Conservation (phyloP, 2,329 filamentous ascomycete genomes). For the Penicillium nordicum region DNA sequence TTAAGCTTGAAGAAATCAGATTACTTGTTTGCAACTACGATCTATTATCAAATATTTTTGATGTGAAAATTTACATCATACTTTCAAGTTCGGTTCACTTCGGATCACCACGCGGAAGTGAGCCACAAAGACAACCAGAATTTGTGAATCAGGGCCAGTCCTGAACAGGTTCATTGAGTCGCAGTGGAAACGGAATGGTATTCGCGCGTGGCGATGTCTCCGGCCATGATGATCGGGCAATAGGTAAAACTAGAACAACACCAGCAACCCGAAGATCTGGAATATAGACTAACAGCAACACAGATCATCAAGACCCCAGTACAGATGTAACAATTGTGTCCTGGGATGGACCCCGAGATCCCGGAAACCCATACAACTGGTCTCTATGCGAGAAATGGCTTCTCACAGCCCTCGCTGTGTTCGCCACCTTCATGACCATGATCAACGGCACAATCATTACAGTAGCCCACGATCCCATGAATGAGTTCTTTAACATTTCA, state of each 20-base stretch:
- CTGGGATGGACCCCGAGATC: constrained; percentile 34
- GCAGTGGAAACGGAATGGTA: constrained; percentile 13
- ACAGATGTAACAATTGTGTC: constrained; percentile 18
- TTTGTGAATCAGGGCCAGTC: too few relatives aligned
- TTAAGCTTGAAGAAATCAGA: not conserved
- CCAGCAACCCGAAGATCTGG: not conserved
- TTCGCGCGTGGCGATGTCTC: constrained; percentile 23
- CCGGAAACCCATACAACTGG: constrained; percentile 41
- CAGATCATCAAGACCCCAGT: constrained; percentile 18
- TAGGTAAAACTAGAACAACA: constrained; percentile 11
- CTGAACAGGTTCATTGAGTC: not conserved
- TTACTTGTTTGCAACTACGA: not conserved
- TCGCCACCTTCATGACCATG: constrained; percentile 33
- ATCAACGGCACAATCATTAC: constrained; percentile 42
- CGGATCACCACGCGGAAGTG: not conserved
- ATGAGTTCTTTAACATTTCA: constrained; percentile 31
- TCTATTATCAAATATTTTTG: not conserved
- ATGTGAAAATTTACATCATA: constrained; percentile 17
- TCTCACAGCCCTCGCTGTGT: constrained; percentile 25
- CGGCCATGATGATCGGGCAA: constrained; percentile 17
- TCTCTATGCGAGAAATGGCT: constrained; percentile 36
- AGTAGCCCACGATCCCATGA: constrained; percentile 36
- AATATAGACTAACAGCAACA: constrained; percentile 8
- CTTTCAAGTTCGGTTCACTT: not conserved
- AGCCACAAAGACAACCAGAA: not conserved